These are phyloP conservation scores for Penicillium dipodomyicola DNA, from an alignment of 495 filamentous ascomycete genomes.

Conservation along the genomic window DNA sequence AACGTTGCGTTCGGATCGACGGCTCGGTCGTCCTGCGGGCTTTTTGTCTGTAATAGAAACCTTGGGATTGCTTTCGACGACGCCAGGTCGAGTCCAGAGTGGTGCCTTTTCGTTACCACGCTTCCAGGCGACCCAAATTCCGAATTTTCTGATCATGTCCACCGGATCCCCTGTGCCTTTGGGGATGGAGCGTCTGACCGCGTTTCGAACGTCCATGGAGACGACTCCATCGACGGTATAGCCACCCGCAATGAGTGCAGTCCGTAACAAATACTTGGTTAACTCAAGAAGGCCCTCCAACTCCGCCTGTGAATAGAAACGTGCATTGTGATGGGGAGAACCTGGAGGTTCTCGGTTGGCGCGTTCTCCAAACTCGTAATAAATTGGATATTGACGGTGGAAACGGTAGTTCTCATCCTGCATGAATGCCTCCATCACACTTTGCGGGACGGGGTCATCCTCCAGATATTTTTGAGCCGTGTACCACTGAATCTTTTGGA, in stretches of 20 bases:
- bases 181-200: conserved; percentile 63
- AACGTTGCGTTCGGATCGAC: conserved; percentile 44
- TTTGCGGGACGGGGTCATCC: conserved; percentile 61
- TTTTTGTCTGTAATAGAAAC: conserved; percentile 44
- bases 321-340: conserved; percentile 53
- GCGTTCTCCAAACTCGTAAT: conserved; percentile 57
- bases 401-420: conserved; percentile 54
- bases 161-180: conserved; percentile 61
- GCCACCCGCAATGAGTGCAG: conserved; percentile 64
- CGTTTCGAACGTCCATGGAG: conserved; percentile 53
- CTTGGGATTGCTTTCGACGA: conserved; percentile 46
- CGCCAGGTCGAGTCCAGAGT: conserved; percentile 59
- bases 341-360: conserved; percentile 47
- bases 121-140: conserved; percentile 73
- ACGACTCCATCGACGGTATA: conserved; percentile 61
- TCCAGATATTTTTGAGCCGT: conserved; percentile 64
- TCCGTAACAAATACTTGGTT: conserved; percentile 62
- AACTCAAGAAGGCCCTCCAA: conserved; percentile 65
- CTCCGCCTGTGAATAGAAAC: conserved; percentile 67
- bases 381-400: conserved; percentile 52
- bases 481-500: conserved; percentile 75
- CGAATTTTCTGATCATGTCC: conserved; percentile 59
- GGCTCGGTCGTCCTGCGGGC: conserved; percentile 44
- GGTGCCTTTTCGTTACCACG: conserved; percentile 67
- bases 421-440: conserved; percentile 55